phyloP scores from a whole-genome alignment of 31 red algal species.

The Odonthalia washingtoniensis region DNA sequence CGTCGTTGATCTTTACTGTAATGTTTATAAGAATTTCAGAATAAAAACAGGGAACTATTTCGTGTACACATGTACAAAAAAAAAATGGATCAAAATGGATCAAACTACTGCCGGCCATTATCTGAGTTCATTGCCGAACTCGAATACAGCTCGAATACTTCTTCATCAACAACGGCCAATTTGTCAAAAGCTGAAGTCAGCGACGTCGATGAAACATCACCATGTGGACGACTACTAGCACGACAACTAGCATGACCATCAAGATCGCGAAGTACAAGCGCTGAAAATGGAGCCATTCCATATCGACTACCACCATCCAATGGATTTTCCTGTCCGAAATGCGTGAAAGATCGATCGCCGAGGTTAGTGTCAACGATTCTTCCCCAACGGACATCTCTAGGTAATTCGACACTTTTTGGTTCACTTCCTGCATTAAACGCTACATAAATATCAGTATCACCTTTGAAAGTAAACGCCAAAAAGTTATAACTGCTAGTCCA shows the following conservation, averaged over 20 bases:
- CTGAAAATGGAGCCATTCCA: slow-evolving; percentile 38
- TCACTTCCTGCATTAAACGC: slow-evolving; percentile 87
- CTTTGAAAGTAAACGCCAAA: slow-evolving; percentile 71
- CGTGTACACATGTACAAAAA: too few species aligned
- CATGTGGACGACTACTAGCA: neutral
- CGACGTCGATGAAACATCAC: neutral
- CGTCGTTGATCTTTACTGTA: too few species aligned
- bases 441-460: slow-evolving; percentile 69
- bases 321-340: slow-evolving; percentile 1
- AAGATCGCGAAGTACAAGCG: slow-evolving; percentile 41
- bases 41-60: too few species aligned
- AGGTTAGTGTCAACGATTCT: slow-evolving; percentile 85
- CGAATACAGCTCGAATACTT: too few species aligned
- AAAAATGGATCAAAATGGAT: too few species aligned
- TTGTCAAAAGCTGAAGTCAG: too few species aligned
- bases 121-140: too few species aligned
- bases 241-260: neutral
- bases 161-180: too few species aligned
- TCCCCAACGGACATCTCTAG: slow-evolving; percentile 62
- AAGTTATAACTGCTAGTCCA: slow-evolving; percentile 85
- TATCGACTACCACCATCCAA: slow-evolving; percentile 34
- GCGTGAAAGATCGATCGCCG: slow-evolving; percentile 60
- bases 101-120: too few species aligned
- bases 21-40: too few species aligned
- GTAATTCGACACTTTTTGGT: slow-evolving; percentile 51